phyloP scores from a whole-genome alignment of 164 flowering plant genomes.

The Euptelea pleiosperma region DNA sequence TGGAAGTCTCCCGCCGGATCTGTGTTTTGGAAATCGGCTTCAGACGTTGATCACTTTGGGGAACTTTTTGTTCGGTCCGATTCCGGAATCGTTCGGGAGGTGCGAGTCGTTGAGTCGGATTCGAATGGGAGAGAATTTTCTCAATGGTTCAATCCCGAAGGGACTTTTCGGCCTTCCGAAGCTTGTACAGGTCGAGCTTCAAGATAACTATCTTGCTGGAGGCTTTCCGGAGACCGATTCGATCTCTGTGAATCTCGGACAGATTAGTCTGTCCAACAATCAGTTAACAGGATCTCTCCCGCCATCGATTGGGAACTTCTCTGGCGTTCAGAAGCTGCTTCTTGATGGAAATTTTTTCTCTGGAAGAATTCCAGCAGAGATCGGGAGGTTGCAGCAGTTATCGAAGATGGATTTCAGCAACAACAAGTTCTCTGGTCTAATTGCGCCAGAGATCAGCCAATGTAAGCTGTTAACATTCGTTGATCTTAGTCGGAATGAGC shows the following conservation, averaged over 20 bases:
- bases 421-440: conserved; percentile 64
- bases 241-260: conserved; percentile 54
- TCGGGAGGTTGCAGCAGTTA: conserved; percentile 82
- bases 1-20: conserved; percentile 61
- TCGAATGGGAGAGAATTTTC: conserved; percentile 82
- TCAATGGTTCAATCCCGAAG: conserved; percentile 83
- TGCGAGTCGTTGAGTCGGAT: conserved; percentile 68
- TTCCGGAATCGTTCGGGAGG: conserved; percentile 72
- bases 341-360: conserved; percentile 83
- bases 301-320: conserved; percentile 66
- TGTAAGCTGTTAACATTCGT: conserved; percentile 77
- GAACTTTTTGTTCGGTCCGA: conserved; percentile 78
- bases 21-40: conserved; percentile 66
- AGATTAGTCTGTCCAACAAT: conserved; percentile 82
- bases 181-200: conserved; percentile 80
- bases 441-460: conserved; percentile 70
- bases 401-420: conserved; percentile 86
- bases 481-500: conserved; percentile 82
- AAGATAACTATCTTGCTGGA: conserved; percentile 67
- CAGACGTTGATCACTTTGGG: conserved; percentile 74
- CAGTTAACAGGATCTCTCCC: conserved; percentile 72
- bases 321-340: conserved; percentile 83
- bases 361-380: conserved; percentile 69
- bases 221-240: conserved; percentile 53
- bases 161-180: conserved; percentile 69